Conservation (phyloP, 2,329 filamentous ascomycete species). For the Diaporthe citriasiana region DNA sequence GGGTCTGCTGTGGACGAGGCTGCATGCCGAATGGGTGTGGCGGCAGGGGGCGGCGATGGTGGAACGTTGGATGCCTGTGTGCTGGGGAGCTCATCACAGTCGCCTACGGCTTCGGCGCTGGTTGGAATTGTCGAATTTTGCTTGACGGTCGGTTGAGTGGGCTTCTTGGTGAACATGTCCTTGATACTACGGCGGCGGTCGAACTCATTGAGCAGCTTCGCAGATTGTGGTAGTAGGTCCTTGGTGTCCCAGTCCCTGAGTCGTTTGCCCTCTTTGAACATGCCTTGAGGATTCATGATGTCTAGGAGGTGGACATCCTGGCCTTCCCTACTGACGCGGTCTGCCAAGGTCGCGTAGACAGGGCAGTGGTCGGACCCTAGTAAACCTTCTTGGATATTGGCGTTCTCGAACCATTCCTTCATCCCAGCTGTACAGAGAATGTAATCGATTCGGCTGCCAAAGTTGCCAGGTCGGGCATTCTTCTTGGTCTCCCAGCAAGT, state of each 20-base stretch:
- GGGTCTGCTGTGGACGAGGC: conserved; percentile 4
- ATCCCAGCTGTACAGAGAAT: conserved; percentile 86
- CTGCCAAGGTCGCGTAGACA: conserved; percentile 82
- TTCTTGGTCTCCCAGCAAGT: conserved; percentile 97
- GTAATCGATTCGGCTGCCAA: conserved; percentile 93
- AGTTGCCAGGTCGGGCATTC: conserved; percentile 96
- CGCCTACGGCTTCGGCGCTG: neutral
- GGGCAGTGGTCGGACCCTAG: conserved; percentile 98
- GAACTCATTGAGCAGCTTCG: conserved; percentile 89
- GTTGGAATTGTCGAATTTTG: neutral
- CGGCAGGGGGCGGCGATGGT: conserved; percentile 14
- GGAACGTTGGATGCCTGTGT: neutral
- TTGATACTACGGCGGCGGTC: conserved; percentile 86
- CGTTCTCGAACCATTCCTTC: conserved; percentile 82
- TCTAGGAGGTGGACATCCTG: conserved; percentile 72
- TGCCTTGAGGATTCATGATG: conserved; percentile 81
- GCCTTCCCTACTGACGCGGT: conserved; percentile 68
- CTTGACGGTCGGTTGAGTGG: conserved; percentile 42
- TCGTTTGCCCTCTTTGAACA: conserved; percentile 78
- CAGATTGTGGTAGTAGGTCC: conserved; percentile 81
- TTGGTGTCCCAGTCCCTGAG: conserved; percentile 76
- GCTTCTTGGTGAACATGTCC: conserved; percentile 86
- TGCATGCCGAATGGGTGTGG: conserved; percentile 3
- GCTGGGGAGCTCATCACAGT: neutral
- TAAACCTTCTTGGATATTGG: conserved; percentile 92